phyloP scores from a whole-genome alignment of 106 monocot genomes.

The Allium cepa region DNA sequence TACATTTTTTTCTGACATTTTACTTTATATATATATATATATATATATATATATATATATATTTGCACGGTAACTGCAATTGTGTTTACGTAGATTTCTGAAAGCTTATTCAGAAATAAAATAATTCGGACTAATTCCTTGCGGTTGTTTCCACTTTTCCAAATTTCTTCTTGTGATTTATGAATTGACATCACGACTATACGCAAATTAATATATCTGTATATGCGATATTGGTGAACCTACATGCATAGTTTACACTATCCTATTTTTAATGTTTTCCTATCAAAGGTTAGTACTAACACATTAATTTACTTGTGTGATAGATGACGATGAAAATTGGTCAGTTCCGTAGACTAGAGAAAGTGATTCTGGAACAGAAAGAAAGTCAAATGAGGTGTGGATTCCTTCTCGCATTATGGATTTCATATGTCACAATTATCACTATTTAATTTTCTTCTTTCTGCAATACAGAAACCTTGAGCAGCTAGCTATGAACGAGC shows the following conservation, averaged over 20 bases:
- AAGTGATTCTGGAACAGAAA: slow-evolving; percentile 40
- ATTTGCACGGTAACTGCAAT: no score
- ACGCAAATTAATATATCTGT: not conserved
- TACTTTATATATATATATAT: no score
- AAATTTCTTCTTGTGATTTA: not conserved
- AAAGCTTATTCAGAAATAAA: no score
- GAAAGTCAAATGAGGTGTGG: slow-evolving; percentile 55
- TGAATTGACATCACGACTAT: not conserved
- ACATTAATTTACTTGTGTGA: slow-evolving; percentile 6
- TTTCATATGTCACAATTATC: not conserved
- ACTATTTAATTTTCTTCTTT: not conserved
- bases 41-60: no score
- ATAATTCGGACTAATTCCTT: no score
- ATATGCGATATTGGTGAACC: not conserved
- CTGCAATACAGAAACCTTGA: slow-evolving; percentile 58
- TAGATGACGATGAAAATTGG: slow-evolving; percentile 56
- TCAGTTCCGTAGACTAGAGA: slow-evolving; percentile 41
- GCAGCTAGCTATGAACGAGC: slow-evolving; percentile 72
- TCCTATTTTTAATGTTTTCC: not conserved
- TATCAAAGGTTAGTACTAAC: not conserved
- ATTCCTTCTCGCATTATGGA: not conserved
- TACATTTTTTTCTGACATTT: no score
- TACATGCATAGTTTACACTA: not conserved
- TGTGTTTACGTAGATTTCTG: no score
- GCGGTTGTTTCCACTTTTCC: not conserved